Percentiles rank a stretch among this genome's conserved stretches.
Conservation (phyloP, 176 grass and related monocot genomes). For the Carex littledalei region DNA sequence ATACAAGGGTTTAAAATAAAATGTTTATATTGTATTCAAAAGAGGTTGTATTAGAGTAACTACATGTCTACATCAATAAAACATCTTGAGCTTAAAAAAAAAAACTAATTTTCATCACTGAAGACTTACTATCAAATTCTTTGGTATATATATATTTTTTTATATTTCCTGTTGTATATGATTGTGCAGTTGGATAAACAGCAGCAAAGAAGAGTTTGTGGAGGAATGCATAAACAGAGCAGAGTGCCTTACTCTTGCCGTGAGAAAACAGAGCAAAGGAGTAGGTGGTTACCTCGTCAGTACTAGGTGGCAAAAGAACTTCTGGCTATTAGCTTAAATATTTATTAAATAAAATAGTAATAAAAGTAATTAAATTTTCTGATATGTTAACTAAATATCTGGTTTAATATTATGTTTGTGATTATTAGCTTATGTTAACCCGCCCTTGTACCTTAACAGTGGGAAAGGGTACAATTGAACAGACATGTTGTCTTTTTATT, state of each 20-base stretch:
- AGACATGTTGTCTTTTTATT: background rate
- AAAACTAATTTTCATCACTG: too few species aligned
- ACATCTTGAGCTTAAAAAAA: too few species aligned
- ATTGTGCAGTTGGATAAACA: conserved; percentile 44
- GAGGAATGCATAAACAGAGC: conserved; percentile 85
- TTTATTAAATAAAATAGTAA: background rate
- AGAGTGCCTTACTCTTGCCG: conserved; percentile 79
- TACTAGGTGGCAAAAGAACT: conserved; percentile 95
- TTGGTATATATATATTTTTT: background rate
- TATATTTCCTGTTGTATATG: background rate
- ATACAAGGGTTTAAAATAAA: too few species aligned
- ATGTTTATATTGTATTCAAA: too few species aligned
- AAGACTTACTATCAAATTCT: too few species aligned
- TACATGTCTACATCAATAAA: too few species aligned
- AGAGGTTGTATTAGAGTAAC: too few species aligned
- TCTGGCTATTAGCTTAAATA: conserved; percentile 79
- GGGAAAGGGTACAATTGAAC: background rate
- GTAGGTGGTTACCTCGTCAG: conserved; percentile 79
- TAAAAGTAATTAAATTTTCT: background rate
- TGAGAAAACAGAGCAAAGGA: conserved; percentile 75
- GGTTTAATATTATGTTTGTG: background rate
- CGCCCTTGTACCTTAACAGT: background rate
- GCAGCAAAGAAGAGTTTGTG: conserved; percentile 70
- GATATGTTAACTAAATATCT: background rate
- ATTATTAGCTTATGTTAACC: conserved; percentile 20